Conservation (phyloP, 75 land plant species). For the Cryptomeria japonica region DNA sequence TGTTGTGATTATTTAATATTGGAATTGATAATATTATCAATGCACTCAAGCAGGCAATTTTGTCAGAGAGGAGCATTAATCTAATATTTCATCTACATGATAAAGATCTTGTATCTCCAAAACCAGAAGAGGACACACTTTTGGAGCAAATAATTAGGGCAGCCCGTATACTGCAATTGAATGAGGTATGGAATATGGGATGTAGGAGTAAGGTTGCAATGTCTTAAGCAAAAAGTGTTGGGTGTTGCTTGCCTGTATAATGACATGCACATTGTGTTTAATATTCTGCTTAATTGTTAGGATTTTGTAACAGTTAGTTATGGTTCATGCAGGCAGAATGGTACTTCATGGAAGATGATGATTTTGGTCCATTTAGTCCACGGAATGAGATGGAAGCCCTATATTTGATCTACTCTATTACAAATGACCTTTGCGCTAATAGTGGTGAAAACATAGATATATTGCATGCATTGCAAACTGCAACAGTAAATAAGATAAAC, state of each 20-base stretch:
- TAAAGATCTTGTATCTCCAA: background rate
- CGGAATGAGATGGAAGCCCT: slow-evolving; percentile 71
- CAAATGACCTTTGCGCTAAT: slow-evolving; percentile 9
- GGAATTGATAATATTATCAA: background rate
- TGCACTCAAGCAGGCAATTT: slow-evolving; percentile 1
- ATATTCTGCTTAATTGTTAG: background rate
- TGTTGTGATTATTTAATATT: background rate
- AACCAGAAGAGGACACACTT: background rate
- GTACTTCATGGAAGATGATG: slow-evolving; percentile 54
- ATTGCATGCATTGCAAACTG: slow-evolving; percentile 24
- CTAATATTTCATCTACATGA: slow-evolving; percentile 1
- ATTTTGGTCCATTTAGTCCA: slow-evolving; percentile 35
- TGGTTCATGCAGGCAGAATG: slow-evolving; percentile 48
- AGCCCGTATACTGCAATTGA: slow-evolving; percentile 7
- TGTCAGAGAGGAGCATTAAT: slow-evolving; percentile 7
- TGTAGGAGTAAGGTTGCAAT: background rate
- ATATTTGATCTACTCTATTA: slow-evolving; percentile 23
- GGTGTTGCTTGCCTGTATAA: background rate
- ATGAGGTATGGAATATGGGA: slow-evolving; percentile 7
- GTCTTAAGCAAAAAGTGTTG: background rate
- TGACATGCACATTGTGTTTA: background rate
- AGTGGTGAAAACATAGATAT: background rate
- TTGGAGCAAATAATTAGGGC: slow-evolving; percentile 9
- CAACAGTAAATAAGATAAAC: slow-evolving; percentile 20
- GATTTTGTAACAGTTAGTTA: background rate